Conservation (phyloP, 2,329 filamentous ascomycete species). For the Blumeria hordei region DNA sequence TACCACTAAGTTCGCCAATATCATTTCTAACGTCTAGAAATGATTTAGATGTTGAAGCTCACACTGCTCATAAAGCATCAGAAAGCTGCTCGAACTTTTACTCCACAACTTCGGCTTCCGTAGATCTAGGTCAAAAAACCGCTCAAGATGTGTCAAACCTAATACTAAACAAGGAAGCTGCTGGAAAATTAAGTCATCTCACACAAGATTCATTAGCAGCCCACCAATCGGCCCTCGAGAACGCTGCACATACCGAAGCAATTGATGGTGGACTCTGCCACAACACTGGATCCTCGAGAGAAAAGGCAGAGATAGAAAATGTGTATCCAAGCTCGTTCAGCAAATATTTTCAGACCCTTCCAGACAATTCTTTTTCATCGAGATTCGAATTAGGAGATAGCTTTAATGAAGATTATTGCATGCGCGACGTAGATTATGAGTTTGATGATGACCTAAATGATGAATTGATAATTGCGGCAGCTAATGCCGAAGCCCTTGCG, state of each 20-base stretch:
- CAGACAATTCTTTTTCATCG: constrained; percentile 14
- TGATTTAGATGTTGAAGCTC: too few relatives aligned
- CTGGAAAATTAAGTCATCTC: constrained; percentile 13
- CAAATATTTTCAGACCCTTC: constrained; percentile 17
- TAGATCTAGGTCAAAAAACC: too few relatives aligned
- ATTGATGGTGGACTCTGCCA: constrained; percentile 53
- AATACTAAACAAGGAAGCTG: background rate
- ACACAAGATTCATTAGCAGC: constrained; percentile 36
- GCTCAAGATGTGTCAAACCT: too few relatives aligned
- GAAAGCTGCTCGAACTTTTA: background rate
- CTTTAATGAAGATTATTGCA: too few relatives aligned
- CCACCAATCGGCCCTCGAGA: constrained; percentile 66
- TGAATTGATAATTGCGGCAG: constrained; percentile 78
- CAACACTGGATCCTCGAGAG: constrained; percentile 14
- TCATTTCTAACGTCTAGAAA: too few relatives aligned
- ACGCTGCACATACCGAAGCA: constrained; percentile 54
- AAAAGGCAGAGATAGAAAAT: constrained; percentile 11
- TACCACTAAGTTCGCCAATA: constrained; percentile 5
- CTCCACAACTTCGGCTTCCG: too few relatives aligned
- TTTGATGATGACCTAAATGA: constrained; percentile 50
- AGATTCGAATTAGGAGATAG: constrained; percentile 16
- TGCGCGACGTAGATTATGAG: constrained; percentile 17
- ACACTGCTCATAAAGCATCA: background rate
- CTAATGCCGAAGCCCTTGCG: constrained; percentile 79
- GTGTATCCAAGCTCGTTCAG: constrained; percentile 17